These are phyloP conservation scores for Blastobotrys buckinghamii DNA, from an alignment of 1,139 yeast species.

Conservation along the genomic window DNA sequence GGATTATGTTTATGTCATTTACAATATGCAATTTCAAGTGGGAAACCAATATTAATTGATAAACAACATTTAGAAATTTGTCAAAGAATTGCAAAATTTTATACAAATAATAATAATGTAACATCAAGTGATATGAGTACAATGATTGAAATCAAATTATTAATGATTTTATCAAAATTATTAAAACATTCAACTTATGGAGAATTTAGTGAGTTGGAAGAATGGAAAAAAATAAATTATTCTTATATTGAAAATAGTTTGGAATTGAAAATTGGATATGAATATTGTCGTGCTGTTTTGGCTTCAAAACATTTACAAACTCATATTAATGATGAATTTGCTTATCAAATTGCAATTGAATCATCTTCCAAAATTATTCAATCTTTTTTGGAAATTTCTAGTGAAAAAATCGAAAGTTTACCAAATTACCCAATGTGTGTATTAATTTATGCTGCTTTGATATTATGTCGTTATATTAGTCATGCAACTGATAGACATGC, in stretches of 20 bases:
- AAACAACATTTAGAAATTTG: constrained; percentile 36
- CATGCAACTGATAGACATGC: constrained; percentile 26
- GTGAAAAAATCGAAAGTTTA: constrained; percentile 44
- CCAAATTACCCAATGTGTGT: constrained; percentile 46
- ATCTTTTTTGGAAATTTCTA: constrained; percentile 40
- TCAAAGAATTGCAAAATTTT: constrained; percentile 11
- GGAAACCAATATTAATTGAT: constrained; percentile 38
- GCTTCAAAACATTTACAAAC: constrained; percentile 1
- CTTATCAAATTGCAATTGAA: constrained; percentile 15
- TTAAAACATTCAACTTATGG: neutral
- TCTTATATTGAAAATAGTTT: neutral
- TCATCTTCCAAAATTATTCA: constrained; percentile 40
- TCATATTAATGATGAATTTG: neutral
- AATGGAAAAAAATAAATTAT: constrained; percentile 6
- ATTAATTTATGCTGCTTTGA: constrained; percentile 46
- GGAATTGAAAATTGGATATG: constrained; percentile 4
- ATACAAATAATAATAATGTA: neutral
- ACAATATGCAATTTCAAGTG: constrained; percentile 44
- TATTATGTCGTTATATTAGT: constrained; percentile 42
- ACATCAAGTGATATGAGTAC: constrained; percentile 11
- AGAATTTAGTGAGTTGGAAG: constrained; percentile 3
- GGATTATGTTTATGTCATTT: constrained; percentile 45
- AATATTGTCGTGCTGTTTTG: constrained; percentile 11
- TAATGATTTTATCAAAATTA: constrained; percentile 10
- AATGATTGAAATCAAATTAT: constrained; percentile 16